Evolutionary conservation across 1,284 basidiomycete genomes (phyloP).

Genomic region (Tetrapyrgos nigripes): DNA sequence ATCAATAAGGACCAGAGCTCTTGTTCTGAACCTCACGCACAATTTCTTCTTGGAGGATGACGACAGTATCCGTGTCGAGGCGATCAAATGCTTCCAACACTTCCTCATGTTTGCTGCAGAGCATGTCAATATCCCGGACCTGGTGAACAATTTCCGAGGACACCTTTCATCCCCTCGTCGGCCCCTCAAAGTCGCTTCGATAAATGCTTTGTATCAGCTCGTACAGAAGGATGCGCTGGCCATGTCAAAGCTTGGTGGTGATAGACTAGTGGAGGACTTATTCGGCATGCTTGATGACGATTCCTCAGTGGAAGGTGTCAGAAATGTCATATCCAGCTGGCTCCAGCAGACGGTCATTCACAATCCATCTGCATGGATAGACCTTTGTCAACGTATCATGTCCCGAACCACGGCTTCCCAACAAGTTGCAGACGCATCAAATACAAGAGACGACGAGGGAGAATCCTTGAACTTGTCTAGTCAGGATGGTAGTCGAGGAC

Average conservation of each 20-base stretch:
- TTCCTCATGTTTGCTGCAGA: conserved; percentile 95
- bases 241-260: conserved; percentile 94
- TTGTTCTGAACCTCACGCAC: conserved; percentile 87
- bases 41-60: conserved; percentile 89
- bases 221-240: conserved; percentile 94
- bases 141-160: conserved; percentile 77
- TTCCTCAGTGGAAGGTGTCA: conserved; percentile 92
- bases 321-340: conserved; percentile 95
- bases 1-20: conserved; percentile 77
- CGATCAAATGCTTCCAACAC: conserved; percentile 95
- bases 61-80: conserved; percentile 90
- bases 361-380: conserved; percentile 97
- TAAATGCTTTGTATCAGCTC: conserved; percentile 95
- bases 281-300: conserved; percentile 96
- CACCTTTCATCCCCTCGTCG: conserved; percentile 82
- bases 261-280: conserved; percentile 92
- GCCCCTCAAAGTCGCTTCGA: conserved; percentile 91
- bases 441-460: conserved; percentile 89
- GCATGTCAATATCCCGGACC: conserved; percentile 79
- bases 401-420: conserved; percentile 84
- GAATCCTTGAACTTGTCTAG: conserved; percentile 81
- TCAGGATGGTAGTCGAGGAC: conserved; percentile 46
- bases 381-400: conserved; percentile 97
- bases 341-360: conserved; percentile 92
- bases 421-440: conserved; percentile 70